Conservation (phyloP, 1,284 basidiomycete genomes). For the Ganoderma sinense region DNA sequence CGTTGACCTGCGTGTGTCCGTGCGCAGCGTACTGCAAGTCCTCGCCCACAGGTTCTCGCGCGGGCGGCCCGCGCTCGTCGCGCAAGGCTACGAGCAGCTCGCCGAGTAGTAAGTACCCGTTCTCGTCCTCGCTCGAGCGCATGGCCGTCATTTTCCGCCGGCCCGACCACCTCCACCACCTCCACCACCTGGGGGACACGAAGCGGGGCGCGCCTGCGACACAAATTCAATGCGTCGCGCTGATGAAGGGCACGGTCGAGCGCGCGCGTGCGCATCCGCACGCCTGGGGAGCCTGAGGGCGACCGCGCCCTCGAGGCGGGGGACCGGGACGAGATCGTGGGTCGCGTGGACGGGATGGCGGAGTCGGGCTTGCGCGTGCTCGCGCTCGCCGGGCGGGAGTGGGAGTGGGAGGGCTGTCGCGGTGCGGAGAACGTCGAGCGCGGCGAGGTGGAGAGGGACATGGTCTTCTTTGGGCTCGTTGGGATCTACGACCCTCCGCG, state of each 20-base stretch:
- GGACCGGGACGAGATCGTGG: background rate
- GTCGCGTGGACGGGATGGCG: background rate
- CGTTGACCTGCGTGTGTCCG: background rate
- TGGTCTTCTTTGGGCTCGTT: background rate
- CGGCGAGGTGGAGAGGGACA: background rate
- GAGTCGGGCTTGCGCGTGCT: background rate
- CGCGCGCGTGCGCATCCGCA: background rate
- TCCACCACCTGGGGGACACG: too few relatives aligned
- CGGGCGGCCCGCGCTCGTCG: too few relatives aligned
- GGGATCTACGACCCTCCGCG: background rate
- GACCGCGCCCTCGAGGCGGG: background rate
- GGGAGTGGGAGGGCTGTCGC: too few relatives aligned
- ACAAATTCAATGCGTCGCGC: background rate
- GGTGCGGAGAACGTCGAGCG: background rate
- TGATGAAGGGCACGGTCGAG: background rate
- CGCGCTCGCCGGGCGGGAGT: background rate
- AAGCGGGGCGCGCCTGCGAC: background rate
- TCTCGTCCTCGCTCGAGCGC: slow-evolving; percentile 69
- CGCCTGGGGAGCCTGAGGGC: background rate
- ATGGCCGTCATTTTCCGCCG: slow-evolving; percentile 50
- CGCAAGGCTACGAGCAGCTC: too few relatives aligned
- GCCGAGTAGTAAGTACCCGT: slow-evolving; percentile 52
- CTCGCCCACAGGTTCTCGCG: background rate
- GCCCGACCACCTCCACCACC: too few relatives aligned
- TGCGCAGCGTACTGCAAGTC: background rate